Evolutionary conservation across 2,329 filamentous ascomycete genomes (phyloP).

Genomic region (Aureobasidium mangrovei): DNA sequence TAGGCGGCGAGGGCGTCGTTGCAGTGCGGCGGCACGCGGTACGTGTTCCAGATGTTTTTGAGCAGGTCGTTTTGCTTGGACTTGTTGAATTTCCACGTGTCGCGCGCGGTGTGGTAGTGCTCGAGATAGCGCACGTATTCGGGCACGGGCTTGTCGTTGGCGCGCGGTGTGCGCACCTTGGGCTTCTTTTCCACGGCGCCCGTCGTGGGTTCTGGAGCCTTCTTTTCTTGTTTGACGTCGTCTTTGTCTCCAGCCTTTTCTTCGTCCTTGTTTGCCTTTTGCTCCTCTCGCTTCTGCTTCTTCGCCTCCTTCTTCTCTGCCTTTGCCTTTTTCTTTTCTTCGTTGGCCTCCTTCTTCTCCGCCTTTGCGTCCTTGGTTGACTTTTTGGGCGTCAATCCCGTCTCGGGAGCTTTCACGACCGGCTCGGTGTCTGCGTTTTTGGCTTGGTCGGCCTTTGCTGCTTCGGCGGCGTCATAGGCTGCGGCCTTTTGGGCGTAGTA

Average conservation of each 20-base stretch:
- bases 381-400: not conserved
- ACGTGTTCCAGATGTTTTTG: constrained; percentile 68
- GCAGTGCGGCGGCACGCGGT: constrained; percentile 61
- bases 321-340: constrained; percentile 7
- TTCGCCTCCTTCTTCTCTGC: not conserved
- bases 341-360: constrained; percentile 15
- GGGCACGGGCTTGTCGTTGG: constrained; percentile 25
- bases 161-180: constrained; percentile 17
- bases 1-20: constrained; percentile 66
- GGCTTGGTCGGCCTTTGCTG: constrained; percentile 20
- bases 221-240: constrained; percentile 24
- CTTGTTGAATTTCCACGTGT: constrained; percentile 93
- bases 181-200: constrained; percentile 4
- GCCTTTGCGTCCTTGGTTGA: not conserved
- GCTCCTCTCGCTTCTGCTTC: constrained; percentile 28
- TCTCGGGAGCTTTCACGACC: not conserved
- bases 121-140: constrained; percentile 68
- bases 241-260: constrained; percentile 7
- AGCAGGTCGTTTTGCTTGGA: constrained; percentile 78
- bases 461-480: constrained; percentile 19
- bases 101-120: constrained; percentile 61
- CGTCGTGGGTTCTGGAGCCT: not conserved
- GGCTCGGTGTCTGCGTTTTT: not conserved
- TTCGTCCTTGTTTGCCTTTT: constrained; percentile 21
- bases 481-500: constrained; percentile 10